These are phyloP conservation scores for Epicoccum nigrum DNA, from an alignment of 2,329 filamentous ascomycete species.

Conservation along the genomic window DNA sequence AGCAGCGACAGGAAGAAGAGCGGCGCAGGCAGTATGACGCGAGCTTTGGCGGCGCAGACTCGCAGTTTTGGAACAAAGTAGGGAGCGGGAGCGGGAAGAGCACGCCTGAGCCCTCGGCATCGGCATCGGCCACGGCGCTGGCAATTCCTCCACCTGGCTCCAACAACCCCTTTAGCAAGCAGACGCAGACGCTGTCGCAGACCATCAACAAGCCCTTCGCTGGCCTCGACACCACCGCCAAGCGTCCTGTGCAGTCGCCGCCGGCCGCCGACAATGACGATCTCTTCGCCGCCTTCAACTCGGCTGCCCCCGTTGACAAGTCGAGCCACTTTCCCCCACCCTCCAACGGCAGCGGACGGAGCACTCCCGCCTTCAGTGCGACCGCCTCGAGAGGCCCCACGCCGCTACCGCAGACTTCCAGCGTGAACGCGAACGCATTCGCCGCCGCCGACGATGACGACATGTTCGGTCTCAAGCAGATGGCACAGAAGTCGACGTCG, in stretches of 20 bases:
- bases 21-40: slow-evolving; percentile 72
- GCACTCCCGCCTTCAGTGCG: slow-evolving; percentile 46
- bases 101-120: slow-evolving; percentile 51
- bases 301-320: slow-evolving; percentile 63
- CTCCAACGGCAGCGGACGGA: slow-evolving; percentile 47
- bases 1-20: slow-evolving; percentile 77
- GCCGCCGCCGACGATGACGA: slow-evolving; percentile 75
- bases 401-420: slow-evolving; percentile 30
- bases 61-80: slow-evolving; percentile 76
- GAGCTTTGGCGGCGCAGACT: slow-evolving; percentile 72
- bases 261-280: slow-evolving; percentile 64
- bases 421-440: slow-evolving; percentile 13
- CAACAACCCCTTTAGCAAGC: slow-evolving; percentile 30
- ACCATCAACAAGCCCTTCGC: slow-evolving; percentile 50
- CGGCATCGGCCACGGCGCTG: slow-evolving; percentile 24
- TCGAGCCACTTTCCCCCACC: slow-evolving; percentile 64
- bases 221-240: slow-evolving; percentile 39
- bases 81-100: slow-evolving; percentile 64
- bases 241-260: slow-evolving; percentile 35
- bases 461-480: slow-evolving; percentile 78
- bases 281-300: slow-evolving; percentile 66
- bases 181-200: slow-evolving; percentile 38
- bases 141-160: slow-evolving; percentile 27
- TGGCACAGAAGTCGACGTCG: slow-evolving; percentile 55
- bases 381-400: slow-evolving; percentile 37